These are phyloP conservation scores for Aspergillus latus DNA, from an alignment of 2,329 filamentous ascomycete species.

Conservation along the genomic window DNA sequence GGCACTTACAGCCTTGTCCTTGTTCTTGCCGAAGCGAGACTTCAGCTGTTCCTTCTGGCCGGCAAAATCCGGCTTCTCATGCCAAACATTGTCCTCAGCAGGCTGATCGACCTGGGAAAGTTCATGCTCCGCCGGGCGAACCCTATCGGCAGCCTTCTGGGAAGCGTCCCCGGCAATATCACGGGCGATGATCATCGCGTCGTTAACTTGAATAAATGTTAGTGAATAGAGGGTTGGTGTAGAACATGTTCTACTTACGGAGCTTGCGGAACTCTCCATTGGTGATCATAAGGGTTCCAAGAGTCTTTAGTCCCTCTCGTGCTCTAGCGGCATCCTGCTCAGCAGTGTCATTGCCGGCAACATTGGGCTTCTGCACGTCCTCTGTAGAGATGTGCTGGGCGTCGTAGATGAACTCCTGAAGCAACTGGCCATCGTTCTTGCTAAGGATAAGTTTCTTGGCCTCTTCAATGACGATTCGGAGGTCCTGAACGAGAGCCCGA, in stretches of 20 bases:
- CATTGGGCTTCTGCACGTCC: constrained; percentile 60
- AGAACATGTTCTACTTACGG: constrained; percentile 53
- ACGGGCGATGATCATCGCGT: constrained; percentile 76
- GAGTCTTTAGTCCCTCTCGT: constrained; percentile 78
- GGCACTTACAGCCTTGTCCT: constrained; percentile 46
- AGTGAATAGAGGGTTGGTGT: not conserved
- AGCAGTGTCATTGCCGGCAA: constrained; percentile 72
- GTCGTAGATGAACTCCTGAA: constrained; percentile 98
- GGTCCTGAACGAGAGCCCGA: constrained; percentile 71
- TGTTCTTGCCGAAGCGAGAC: constrained; percentile 57
- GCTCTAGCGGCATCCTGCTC: constrained; percentile 82
- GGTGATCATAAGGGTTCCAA: constrained; percentile 86
- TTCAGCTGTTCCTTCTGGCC: constrained; percentile 66
- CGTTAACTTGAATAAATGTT: constrained; percentile 57
- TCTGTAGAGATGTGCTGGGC: constrained; percentile 71
- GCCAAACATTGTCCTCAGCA: constrained; percentile 90
- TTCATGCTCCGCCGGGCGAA: constrained; percentile 76
- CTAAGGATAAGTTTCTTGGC: constrained; percentile 81
- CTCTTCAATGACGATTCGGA: constrained; percentile 76
- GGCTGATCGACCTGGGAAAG: constrained; percentile 76
- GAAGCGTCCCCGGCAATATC: constrained; percentile 93
- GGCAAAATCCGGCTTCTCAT: constrained; percentile 76
- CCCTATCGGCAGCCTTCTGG: constrained; percentile 68
- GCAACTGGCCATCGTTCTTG: constrained; percentile 91
- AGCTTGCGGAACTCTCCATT: constrained; percentile 97